A percentile compares a stretch with the other conserved stretches of the same genome.
These are phyloP conservation scores for Coffea canephora DNA, from an alignment of 257 asterid genomes.

Conservation along the genomic window DNA sequence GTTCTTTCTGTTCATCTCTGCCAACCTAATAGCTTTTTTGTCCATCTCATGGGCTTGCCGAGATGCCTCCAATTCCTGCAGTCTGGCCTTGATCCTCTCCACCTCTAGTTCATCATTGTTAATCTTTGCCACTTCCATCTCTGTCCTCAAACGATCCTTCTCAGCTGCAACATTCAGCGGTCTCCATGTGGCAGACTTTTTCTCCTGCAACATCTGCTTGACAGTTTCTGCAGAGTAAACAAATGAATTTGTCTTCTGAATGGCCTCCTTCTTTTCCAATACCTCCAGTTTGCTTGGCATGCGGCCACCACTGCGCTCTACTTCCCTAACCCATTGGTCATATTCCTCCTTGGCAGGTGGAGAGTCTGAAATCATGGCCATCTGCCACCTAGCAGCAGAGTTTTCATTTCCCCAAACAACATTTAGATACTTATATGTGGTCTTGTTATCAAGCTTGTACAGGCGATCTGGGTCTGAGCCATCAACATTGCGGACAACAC, in stretches of 20 bases:
- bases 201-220: slow-evolving; percentile 94
- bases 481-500: slow-evolving; percentile 81
- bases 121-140: slow-evolving; percentile 80
- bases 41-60: slow-evolving; percentile 59
- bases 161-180: slow-evolving; percentile 91
- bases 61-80: slow-evolving; percentile 67
- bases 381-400: slow-evolving; percentile 98
- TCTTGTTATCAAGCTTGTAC: slow-evolving; percentile 88
- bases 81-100: slow-evolving; percentile 66
- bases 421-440: slow-evolving; percentile 77
- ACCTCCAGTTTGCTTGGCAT: slow-evolving; percentile 84
- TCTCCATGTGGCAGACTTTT: slow-evolving; percentile 91
- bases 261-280: slow-evolving; percentile 75
- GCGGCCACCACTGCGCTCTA: slow-evolving; percentile 79
- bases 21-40: slow-evolving; percentile 70
- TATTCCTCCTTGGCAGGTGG: slow-evolving; percentile 72
- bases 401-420: slow-evolving; percentile 92
- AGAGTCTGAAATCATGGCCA: slow-evolving; percentile 94
- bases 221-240: slow-evolving; percentile 95
- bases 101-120: slow-evolving; percentile 69
- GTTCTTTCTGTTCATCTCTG: slow-evolving; percentile 90
- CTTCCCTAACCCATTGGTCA: slow-evolving; percentile 95
- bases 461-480: slow-evolving; percentile 71
- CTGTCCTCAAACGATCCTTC: slow-evolving; percentile 84
- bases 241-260: slow-evolving; percentile 71